Conservation (phyloP, 169 alveolate genomes). For the Neospora caninum region DNA sequence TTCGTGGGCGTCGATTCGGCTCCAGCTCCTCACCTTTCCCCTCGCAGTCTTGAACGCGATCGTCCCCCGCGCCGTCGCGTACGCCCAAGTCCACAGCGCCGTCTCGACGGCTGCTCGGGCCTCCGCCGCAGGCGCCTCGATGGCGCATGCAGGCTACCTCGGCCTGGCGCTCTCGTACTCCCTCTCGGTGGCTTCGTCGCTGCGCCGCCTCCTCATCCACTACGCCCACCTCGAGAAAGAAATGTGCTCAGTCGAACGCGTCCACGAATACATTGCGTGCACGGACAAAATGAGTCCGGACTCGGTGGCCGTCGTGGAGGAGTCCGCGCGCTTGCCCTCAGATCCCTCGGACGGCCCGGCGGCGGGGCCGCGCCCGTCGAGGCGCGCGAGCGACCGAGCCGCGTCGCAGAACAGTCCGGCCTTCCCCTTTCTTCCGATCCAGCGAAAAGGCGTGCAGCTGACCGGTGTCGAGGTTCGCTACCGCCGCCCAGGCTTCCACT, state of each 20-base stretch:
- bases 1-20: constrained; percentile 73
- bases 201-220: constrained; percentile 67
- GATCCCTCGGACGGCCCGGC: background rate
- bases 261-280: constrained; percentile 50
- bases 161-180: constrained; percentile 76
- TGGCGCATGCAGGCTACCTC: constrained; percentile 63
- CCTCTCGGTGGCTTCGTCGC: constrained; percentile 72
- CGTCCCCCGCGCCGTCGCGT: constrained; percentile 43
- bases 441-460: background rate
- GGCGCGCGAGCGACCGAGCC: background rate
- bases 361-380: background rate
- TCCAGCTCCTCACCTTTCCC: constrained; percentile 74
- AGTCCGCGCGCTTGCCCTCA: background rate
- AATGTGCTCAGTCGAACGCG: constrained; percentile 75
- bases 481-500: constrained; percentile 33
- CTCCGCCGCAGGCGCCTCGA: background rate
- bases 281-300: constrained; percentile 3
- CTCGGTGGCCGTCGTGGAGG: background rate
- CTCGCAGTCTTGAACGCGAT: constrained; percentile 58
- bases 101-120: background rate
- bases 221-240: constrained; percentile 71
- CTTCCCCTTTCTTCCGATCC: background rate
- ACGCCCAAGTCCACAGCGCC: constrained; percentile 8
- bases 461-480: background rate
- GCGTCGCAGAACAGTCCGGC: background rate